phyloP scores from a whole-genome alignment of 2,329 filamentous ascomycete genomes.

The Cladophialophora psammophila region DNA sequence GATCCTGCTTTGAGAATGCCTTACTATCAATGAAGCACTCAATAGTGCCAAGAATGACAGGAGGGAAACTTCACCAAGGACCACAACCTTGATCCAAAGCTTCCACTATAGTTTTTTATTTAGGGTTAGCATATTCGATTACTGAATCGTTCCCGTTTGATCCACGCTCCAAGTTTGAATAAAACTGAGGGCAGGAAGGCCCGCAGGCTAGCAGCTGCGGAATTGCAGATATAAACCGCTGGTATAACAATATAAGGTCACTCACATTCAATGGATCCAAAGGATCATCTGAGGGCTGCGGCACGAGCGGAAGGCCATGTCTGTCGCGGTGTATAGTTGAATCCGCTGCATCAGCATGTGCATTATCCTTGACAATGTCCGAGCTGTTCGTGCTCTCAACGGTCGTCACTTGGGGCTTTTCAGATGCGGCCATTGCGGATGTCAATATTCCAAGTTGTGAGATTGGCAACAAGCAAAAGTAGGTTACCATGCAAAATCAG shows the following conservation, averaged over 20 bases:
- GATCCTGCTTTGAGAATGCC: not conserved
- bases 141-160: not conserved
- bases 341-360: not conserved
- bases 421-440: not conserved
- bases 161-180: not conserved
- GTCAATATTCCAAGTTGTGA: not conserved
- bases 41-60: not conserved
- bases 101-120: not conserved
- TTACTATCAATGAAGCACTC: not conserved
- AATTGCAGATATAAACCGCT: not conserved
- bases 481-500: not conserved
- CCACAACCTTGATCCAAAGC: not conserved
- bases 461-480: not conserved
- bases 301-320: not conserved
- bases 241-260: not conserved
- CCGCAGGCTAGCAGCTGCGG: not conserved
- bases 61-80: not conserved
- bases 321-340: not conserved
- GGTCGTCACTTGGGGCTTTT: not conserved
- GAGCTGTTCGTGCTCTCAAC: not conserved
- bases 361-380: not conserved
- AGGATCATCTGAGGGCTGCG: constrained; percentile 1
- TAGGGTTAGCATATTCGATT: not conserved
- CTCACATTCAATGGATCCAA: constrained; percentile 2
- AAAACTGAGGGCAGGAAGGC: not conserved